These are phyloP conservation scores for Dalbergia cochinchinensis DNA, from an alignment of 306 rosid genomes.

Conservation along the genomic window DNA sequence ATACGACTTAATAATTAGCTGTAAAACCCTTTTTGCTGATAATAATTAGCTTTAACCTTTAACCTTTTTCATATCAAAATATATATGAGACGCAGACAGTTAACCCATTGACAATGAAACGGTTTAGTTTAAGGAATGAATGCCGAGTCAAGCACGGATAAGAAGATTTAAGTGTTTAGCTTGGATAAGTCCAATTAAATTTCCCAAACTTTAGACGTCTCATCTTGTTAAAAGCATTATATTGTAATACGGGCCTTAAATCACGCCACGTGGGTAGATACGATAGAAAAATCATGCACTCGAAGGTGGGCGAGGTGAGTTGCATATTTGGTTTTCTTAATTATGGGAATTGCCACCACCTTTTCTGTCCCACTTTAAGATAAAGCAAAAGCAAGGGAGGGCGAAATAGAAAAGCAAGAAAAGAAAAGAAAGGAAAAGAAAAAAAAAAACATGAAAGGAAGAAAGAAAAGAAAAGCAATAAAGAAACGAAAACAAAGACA, in stretches of 20 bases:
- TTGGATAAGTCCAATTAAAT: conserved; percentile 23
- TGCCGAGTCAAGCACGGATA: neutral
- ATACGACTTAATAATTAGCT: neutral
- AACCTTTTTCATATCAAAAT: conserved; percentile 22
- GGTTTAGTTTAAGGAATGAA: neutral
- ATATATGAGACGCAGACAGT: neutral
- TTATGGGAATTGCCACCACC: conserved; percentile 70
- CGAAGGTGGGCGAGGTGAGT: conserved; percentile 41
- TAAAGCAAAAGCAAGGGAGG: conserved; percentile 75
- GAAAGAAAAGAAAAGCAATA: conserved; percentile 59
- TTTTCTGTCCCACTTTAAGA: conserved; percentile 93
- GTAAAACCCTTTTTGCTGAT: neutral
- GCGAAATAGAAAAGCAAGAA: conserved; percentile 54
- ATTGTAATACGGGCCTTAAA: conserved; percentile 7
- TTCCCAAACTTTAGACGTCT: conserved; percentile 18
- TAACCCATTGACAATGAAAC: too few relatives aligned
- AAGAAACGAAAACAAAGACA: conserved; percentile 55
- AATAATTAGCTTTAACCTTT: conserved; percentile 22
- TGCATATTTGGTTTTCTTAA: conserved; percentile 59
- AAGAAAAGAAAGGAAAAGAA: conserved; percentile 53
- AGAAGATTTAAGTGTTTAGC: neutral
- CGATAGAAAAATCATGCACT: conserved; percentile 51
- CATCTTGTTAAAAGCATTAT: neutral
- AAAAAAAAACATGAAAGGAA: conserved; percentile 52
- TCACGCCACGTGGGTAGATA: conserved; percentile 51